Conservation (phyloP, 1,284 basidiomycete species). For the Cutaneotrichosporon sp. region DNA sequence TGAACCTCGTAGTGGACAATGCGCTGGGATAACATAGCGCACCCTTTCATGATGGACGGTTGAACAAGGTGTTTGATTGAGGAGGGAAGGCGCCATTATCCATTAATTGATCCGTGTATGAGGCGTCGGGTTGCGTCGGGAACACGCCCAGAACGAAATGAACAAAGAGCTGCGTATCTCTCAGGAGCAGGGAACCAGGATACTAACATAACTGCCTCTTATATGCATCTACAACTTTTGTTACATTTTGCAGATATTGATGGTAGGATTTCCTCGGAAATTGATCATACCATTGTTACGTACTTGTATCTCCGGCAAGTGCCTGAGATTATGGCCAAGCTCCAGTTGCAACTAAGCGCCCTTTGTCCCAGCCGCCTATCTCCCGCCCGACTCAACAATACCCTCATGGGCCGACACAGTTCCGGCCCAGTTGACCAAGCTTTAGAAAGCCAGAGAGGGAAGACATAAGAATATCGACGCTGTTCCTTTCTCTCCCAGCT, state of each 20-base stretch:
- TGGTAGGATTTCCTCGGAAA: not conserved
- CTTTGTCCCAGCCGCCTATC: conserved; percentile 2
- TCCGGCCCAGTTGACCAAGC: not conserved
- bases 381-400: not conserved
- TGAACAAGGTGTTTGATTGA: too few species aligned
- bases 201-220: not conserved
- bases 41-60: too few species aligned
- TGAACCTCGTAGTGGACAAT: too few species aligned
- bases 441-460: not conserved
- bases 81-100: too few species aligned
- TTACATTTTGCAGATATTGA: not conserved
- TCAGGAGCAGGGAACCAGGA: not conserved
- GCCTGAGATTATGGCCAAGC: not conserved
- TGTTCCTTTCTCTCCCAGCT: not conserved
- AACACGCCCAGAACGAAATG: not conserved
- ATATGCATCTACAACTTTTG: not conserved
- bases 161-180: not conserved
- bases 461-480: not conserved
- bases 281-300: too few species aligned
- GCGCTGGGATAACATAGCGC: too few species aligned
- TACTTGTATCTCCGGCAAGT: not conserved
- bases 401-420: not conserved
- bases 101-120: too few species aligned
- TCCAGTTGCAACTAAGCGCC: not conserved
- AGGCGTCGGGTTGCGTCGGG: not conserved